Evolutionary conservation across 306 rosid genomes (phyloP).

Genomic region (Sicyos baderoa): DNA sequence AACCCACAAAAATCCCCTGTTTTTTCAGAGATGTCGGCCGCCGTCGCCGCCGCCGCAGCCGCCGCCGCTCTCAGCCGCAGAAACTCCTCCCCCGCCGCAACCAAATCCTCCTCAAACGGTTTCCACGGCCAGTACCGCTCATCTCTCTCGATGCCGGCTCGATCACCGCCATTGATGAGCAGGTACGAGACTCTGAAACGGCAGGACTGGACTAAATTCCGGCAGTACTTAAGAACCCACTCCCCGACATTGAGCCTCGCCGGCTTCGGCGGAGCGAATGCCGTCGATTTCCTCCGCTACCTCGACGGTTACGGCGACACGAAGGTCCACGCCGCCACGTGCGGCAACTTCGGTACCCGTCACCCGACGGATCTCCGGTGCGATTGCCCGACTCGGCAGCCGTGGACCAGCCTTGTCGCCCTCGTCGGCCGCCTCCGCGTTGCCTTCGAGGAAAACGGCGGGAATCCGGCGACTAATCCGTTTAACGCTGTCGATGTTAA

Average conservation of each 20-base stretch:
- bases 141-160: background rate
- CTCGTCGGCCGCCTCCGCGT: conserved; percentile 19
- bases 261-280: conserved; percentile 9
- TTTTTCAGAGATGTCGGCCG: conserved; percentile 3
- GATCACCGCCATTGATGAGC: conserved; percentile 8
- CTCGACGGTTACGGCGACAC: background rate
- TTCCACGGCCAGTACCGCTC: background rate
- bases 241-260: conserved; percentile 5
- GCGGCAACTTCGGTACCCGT: conserved; percentile 2
- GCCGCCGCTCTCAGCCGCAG: background rate
- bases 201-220: conserved; percentile 17
- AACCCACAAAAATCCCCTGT: background rate
- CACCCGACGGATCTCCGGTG: background rate
- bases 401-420: conserved; percentile 11
- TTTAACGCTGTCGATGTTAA: conserved; percentile 10
- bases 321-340: conserved; percentile 4
- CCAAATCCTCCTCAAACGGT: background rate
- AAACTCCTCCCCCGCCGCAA: background rate
- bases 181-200: conserved; percentile 17
- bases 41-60: conserved; percentile 17
- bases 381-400: conserved; percentile 11
- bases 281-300: conserved; percentile 15
- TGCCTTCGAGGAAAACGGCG: conserved; percentile 21
- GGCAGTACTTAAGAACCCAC: conserved; percentile 10
- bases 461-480: conserved; percentile 9